phyloP scores from a whole-genome alignment of 1,284 basidiomycete genomes.

The Golubevia sp. region DNA sequence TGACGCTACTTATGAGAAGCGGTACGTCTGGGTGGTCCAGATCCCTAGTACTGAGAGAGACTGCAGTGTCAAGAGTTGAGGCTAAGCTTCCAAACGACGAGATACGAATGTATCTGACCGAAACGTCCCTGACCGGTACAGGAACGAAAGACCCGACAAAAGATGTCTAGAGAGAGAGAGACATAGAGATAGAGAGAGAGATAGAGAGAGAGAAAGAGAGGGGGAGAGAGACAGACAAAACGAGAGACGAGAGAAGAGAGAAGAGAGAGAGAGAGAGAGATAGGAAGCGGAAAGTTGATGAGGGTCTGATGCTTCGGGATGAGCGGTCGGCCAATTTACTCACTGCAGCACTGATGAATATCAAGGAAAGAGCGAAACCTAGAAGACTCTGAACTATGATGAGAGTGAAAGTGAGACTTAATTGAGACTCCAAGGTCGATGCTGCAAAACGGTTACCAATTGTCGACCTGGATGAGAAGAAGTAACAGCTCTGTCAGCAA shows the following conservation, averaged over 20 bases:
- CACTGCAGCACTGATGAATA: constrained; percentile 20
- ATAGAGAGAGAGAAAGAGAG: no score
- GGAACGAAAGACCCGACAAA: constrained; percentile 35
- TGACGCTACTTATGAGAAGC: constrained; percentile 18
- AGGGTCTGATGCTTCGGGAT: not conserved
- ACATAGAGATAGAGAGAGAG: no score
- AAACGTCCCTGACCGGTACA: constrained; percentile 12
- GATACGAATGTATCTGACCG: constrained; percentile 29
- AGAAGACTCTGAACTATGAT: constrained; percentile 23
- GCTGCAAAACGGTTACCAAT: constrained; percentile 19
- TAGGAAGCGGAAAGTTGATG: not conserved
- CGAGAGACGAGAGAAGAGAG: no score
- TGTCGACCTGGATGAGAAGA: constrained; percentile 5
- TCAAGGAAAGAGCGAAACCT: constrained; percentile 25
- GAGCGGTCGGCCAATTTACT: not conserved
- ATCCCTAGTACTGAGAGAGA: constrained; percentile 21
- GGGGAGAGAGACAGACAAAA: no score
- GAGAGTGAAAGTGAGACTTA: constrained; percentile 22
- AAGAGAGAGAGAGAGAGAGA: no score
- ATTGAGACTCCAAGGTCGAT: constrained; percentile 1
- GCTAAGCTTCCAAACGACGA: constrained; percentile 21
- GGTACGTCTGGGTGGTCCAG: constrained; percentile 34
- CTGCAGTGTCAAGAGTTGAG: constrained; percentile 18
- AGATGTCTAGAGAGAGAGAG: not conserved
- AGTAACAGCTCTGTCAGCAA: no score